These are phyloP conservation scores for Aspergillus piperis DNA, from an alignment of 2,329 filamentous ascomycete genomes.

Conservation along the genomic window DNA sequence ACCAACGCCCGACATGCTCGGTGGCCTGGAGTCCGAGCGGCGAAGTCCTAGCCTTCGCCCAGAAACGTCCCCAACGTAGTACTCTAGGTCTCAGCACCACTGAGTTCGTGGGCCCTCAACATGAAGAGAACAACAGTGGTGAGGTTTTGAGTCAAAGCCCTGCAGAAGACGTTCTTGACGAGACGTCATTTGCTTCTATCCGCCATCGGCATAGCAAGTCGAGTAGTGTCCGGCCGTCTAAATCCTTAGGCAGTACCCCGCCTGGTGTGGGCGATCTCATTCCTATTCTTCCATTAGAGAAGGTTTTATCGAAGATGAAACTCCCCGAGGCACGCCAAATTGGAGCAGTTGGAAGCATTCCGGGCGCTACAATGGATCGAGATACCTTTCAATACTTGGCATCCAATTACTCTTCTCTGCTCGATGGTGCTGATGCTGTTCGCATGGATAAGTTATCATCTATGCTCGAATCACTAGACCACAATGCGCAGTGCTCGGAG, in stretches of 20 bases:
- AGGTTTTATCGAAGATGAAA: constrained; percentile 49
- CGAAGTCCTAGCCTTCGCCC: constrained; percentile 57
- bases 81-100: constrained; percentile 42
- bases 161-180: constrained; percentile 59
- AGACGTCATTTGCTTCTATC: constrained; percentile 54
- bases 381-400: constrained; percentile 47
- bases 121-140: constrained; percentile 47
- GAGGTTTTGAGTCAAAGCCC: constrained; percentile 55
- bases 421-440: constrained; percentile 30
- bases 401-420: constrained; percentile 44
- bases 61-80: constrained; percentile 51
- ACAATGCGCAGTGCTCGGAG: constrained; percentile 58
- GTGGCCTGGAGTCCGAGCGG: constrained; percentile 60
- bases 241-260: constrained; percentile 57
- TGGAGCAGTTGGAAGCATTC: constrained; percentile 52
- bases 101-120: constrained; percentile 43
- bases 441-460: constrained; percentile 30
- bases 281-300: constrained; percentile 54
- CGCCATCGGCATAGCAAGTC: constrained; percentile 51
- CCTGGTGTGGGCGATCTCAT: constrained; percentile 50
- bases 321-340: constrained; percentile 47
- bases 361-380: constrained; percentile 48
- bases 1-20: constrained; percentile 58
- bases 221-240: constrained; percentile 50
- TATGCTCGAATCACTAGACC: constrained; percentile 49